Evolutionary conservation across 164 flowering plant genomes (phyloP).

Genomic region (Stephania japonica): DNA sequence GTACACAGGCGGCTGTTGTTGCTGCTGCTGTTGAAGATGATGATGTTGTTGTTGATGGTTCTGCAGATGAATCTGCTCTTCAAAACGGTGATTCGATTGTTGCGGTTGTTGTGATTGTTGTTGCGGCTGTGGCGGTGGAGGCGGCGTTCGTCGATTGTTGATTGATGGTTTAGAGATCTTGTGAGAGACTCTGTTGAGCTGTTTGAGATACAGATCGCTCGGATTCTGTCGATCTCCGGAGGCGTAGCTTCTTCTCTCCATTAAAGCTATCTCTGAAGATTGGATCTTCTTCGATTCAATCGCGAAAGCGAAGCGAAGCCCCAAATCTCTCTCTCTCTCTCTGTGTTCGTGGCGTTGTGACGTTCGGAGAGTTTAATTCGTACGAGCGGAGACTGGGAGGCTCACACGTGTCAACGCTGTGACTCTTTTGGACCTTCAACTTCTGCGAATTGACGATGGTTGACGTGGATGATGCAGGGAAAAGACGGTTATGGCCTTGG

Average conservation of each 20-base stretch:
- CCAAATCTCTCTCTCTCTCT: not conserved
- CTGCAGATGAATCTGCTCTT: conserved; percentile 25
- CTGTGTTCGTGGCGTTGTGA: not conserved
- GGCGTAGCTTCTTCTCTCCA: conserved; percentile 4
- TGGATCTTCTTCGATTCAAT: not conserved
- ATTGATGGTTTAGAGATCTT: conserved; percentile 59
- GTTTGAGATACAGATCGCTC: conserved; percentile 34
- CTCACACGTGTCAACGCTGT: not conserved
- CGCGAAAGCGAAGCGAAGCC: not conserved
- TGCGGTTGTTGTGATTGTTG: not conserved
- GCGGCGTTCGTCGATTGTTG: conserved; percentile 11
- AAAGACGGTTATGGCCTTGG: not conserved
- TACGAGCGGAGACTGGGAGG: not conserved
- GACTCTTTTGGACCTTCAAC: not conserved
- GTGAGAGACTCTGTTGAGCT: conserved; percentile 60
- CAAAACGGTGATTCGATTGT: not conserved
- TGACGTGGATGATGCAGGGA: not conserved
- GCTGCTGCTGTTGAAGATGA: conserved; percentile 23
- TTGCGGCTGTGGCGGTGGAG: not conserved
- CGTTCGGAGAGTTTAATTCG: not conserved
- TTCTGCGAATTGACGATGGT: not conserved
- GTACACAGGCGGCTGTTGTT: conserved; percentile 86
- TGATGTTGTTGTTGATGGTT: conserved; percentile 32
- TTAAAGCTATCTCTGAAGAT: not conserved
- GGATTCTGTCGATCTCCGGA: not conserved